phyloP scores from a whole-genome alignment of 179 eudicot genomes.

The Patellifolia procumbens region DNA sequence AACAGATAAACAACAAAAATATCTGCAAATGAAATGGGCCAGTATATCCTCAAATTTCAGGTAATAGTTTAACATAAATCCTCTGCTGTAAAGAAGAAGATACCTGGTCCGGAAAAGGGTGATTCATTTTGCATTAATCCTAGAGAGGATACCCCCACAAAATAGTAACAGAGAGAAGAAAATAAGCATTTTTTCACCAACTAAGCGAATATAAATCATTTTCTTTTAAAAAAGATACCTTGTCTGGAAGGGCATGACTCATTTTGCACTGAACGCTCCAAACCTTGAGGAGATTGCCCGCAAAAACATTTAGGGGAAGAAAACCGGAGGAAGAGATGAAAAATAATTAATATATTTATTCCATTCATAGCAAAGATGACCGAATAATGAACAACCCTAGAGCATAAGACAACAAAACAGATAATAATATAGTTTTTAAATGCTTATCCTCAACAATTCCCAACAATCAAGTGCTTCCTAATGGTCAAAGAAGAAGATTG shows the following conservation, averaged over 20 bases:
- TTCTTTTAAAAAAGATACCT: conserved; percentile 23
- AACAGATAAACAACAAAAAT: too few relatives aligned
- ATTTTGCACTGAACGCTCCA: conserved; percentile 22
- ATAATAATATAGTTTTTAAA: neutral
- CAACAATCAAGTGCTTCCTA: neutral
- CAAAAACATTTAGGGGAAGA: neutral
- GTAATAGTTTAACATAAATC: neutral
- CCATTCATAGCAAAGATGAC: neutral
- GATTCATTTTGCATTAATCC: conserved; percentile 20
- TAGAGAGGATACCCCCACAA: conserved; percentile 6
- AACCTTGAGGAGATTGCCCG: conserved; percentile 25
- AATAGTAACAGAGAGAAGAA: conserved; percentile 1
- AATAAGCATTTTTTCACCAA: conserved; percentile 16
- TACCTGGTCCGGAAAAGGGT: conserved; percentile 32
- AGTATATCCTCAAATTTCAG: too few relatives aligned
- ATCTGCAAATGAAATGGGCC: too few relatives aligned
- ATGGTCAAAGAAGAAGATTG: neutral
- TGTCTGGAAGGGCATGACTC: conserved; percentile 23
- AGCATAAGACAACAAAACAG: neutral
- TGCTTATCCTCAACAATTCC: neutral
- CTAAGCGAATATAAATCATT: neutral
- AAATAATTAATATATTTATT: neutral
- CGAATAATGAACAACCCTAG: neutral
- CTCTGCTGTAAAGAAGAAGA: neutral
- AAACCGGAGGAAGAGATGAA: neutral